Base-by-base conservation (phyloP, 768 basidiomycete genomes). In the Pholiota conissans region DNA sequence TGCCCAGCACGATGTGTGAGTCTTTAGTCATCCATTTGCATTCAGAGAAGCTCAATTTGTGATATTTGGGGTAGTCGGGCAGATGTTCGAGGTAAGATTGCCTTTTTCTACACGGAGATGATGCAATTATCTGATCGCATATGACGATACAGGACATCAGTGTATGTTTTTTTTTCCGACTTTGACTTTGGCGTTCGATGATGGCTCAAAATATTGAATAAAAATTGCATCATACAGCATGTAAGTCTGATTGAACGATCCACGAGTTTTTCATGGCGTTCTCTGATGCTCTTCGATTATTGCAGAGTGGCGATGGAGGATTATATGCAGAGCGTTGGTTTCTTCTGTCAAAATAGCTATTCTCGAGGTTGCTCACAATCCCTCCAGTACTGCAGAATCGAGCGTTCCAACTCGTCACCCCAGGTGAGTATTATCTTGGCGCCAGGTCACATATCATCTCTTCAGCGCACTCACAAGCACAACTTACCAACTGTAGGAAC, bases 291-390 rank as follows among this genome's bases (percentile, higher is more conserved):
- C n/a, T n/a, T n/a, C n/a, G n/a, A 3, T 34, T 5, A 16, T 49
- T 14, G 20, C 35, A 87, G 84, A 86, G 85, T 58, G 84, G 85
- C 18, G 86, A 88, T 58, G 86, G 86, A 30, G 86, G 86, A 1
- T 66, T 89, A n/a, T 87, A 88, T 49, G 86, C 77, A 3, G 86
- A 87, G 68, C 65, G 85, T 84, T 49, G 49, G 75, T 67, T 16
- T n/a, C 47, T 22, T 22, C 20, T 29, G 24, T 22, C 9, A n/a
- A n/a, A n/a, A n/a, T n/a, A 49, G 11, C 10, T 48, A 2, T 8
- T n/a, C 20, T 30, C 24, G 24, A 16, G 10, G 27, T 27, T 24
- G 8, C 30, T 16, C 14, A 4, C 13, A 2, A 45, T 45, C 34
- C 16, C 6, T 16, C 6, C 59, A 86, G 85, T 87, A n/a, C 74